Percentiles rank a stretch among this genome's conserved stretches.
Conservation (phyloP, 108 stramenopile genomes). For the Skeletonema menzelii region DNA sequence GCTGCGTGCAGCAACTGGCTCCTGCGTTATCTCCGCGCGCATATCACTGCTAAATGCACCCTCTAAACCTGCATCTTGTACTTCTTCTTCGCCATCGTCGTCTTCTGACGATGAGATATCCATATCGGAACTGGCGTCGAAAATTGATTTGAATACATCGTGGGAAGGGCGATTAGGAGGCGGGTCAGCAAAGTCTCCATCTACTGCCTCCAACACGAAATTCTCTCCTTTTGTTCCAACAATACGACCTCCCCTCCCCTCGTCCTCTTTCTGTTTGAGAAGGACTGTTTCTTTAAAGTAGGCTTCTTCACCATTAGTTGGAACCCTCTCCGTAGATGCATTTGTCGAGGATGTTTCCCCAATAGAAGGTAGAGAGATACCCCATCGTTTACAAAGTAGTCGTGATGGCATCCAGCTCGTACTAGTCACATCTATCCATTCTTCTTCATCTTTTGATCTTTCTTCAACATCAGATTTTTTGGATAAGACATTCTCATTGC, state of each 20-base stretch:
- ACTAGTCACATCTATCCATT: constrained; percentile 21
- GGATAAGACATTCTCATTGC: background rate
- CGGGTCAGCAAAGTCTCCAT: constrained; percentile 1
- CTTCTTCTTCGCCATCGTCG: background rate
- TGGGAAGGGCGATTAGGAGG: constrained; percentile 26
- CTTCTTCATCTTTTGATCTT: constrained; percentile 15
- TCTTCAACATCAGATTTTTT: background rate
- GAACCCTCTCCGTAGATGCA: background rate
- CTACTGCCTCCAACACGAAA: background rate
- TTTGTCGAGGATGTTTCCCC: background rate
- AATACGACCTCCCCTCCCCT: background rate
- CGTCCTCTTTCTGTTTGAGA: background rate
- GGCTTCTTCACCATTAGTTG: constrained; percentile 18
- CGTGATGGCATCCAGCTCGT: constrained; percentile 33
- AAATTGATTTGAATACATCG: constrained; percentile 42
- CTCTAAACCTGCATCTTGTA: background rate
- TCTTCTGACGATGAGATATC: constrained; percentile 34
- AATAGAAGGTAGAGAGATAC: constrained; percentile 35
- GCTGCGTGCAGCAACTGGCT: background rate
- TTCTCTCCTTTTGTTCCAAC: background rate
- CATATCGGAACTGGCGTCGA: constrained; percentile 40
- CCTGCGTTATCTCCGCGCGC: background rate
- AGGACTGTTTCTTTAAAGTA: constrained; percentile 33
- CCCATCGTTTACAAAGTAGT: constrained; percentile 49
- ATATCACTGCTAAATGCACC: background rate